Base-by-base conservation (phyloP, 1,284 basidiomycete species). In the Tilletia indica region DNA sequence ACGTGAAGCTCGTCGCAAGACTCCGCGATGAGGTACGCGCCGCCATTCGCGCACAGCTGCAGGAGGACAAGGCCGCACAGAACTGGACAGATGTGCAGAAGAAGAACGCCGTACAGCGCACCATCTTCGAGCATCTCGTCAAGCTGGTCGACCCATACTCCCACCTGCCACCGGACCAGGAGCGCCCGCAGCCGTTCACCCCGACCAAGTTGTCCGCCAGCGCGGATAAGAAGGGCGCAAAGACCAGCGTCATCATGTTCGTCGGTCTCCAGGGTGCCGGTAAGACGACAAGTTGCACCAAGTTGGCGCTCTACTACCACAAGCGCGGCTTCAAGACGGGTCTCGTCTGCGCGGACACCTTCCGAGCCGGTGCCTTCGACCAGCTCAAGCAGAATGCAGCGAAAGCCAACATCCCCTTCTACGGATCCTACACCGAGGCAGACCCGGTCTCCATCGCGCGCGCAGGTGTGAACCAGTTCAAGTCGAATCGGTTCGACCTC, bases 331-430 rank as follows among this genome's bases (percentile, higher is more conserved):
- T 97, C 89, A 94, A 95, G 84, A 93, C 94, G n/a, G 94, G 92
- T 78, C 93, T 99, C 67, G 97, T 99, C 79, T 99, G 97, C 82
- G 97, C 97, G 36, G 97, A 99, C 86, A 99, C 97, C 2, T 99
- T 99, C 88, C 93, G 97, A 87, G 97, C 97, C 4, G 97, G 97
- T 76, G 97, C 97, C 58, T 99, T 99, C 85, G 97, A 99, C 85
- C 97, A 99, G 81, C 83, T 89, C 64, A 88, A 99, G 91, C 77
- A 92, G 92, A 89, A 89, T 78, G 97, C 97, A 9, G 97, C 95
- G 45, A 97, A 97, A 86, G 97, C 96, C 69, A 97, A 97, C 85
- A 94, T 99, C 16, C 95, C 97, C 12, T 99, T 98, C 89, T 99
- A 95, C 86, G 97, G 97, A 66, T 94, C 93, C 72, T 98, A 99